phyloP scores from a whole-genome alignment of 208 protist species.

The Trypanosoma caninum region DNA sequence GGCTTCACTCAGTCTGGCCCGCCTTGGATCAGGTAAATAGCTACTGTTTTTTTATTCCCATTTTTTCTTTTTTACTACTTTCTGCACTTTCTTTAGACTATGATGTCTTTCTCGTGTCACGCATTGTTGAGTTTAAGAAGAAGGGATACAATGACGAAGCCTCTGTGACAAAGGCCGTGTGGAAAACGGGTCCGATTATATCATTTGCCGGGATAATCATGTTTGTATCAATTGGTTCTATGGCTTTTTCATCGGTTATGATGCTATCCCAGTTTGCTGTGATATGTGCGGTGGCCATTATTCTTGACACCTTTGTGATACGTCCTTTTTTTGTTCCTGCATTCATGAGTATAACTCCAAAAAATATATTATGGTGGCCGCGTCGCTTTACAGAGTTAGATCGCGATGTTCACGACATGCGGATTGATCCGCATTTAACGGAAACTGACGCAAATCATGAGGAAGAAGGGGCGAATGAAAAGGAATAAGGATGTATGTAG shows the following conservation, averaged over 20 bases:
- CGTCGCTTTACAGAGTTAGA: slow-evolving; percentile 18
- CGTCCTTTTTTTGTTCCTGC: slow-evolving; percentile 29
- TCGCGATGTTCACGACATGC: slow-evolving; percentile 18
- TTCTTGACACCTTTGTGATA: slow-evolving; percentile 40
- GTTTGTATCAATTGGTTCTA: slow-evolving; percentile 28
- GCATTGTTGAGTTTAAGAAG: slow-evolving; percentile 28
- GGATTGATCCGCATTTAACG: too few relatives aligned
- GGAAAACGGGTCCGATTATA: slow-evolving; percentile 29
- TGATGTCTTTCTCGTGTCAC: slow-evolving; percentile 37
- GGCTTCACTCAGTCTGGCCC: slow-evolving; percentile 21
- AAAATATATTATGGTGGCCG: slow-evolving; percentile 18
- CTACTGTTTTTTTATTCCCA: slow-evolving; percentile 25
- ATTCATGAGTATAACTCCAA: slow-evolving; percentile 18
- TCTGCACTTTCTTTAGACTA: slow-evolving; percentile 33
- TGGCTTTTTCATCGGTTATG: slow-evolving; percentile 27
- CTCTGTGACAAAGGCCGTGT: slow-evolving; percentile 25
- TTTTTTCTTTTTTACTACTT: slow-evolving; percentile 29
- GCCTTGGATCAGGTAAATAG: slow-evolving; percentile 19
- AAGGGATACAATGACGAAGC: slow-evolving; percentile 28
- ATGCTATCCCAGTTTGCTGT: slow-evolving; percentile 34
- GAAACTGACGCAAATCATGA: background rate
- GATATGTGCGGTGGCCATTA: slow-evolving; percentile 16
- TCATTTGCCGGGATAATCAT: slow-evolving; percentile 37
- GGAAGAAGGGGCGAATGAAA: background rate
- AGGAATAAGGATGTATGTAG: background rate